Base-by-base conservation (phyloP, 495 filamentous ascomycete genomes). In the Saxispiralis lemnorum region DNA sequence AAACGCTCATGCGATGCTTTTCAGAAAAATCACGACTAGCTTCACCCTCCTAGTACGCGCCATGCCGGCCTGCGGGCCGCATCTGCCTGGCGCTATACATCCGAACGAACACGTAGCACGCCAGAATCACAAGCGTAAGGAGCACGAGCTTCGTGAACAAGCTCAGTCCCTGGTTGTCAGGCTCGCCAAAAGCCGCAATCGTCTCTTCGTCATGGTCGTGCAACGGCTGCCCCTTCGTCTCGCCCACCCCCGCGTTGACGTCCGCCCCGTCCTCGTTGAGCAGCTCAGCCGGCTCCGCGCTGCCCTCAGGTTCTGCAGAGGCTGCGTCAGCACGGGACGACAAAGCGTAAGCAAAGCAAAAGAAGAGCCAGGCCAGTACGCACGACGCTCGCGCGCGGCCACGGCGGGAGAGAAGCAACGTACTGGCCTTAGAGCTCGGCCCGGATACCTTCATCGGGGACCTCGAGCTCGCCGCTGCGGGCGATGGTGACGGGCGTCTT, bases 361-460 rank as follows among this genome's bases (percentile, higher is more conserved):
- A 28, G 9, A 28, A 28, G 24, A 28, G 24, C 24, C 20, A 10
- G 13, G 20, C 38, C 40, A 43, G 40, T 34, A 43, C 40, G 40
- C 17, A 33, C 7, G 33, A n/a, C 24, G 24, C 24, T 28, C 24
- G 24, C 24, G 24, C 24, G 24, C 9, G 24, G 24, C 24, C 24
- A 28, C 9, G 24, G 24, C 24, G 24, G 24, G 24, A 28, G 24
- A 28, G 24, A 34, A 33, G 6, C 14, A 10, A 53, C 50, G 46
- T 49, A 53, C 50, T 53, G 50, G 49, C 37, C 72, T 28, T 83
- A 96, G 63, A 95, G 83, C 65, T 96, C 89, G 65, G 79, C 77
- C 64, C 92, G 82, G 72, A 83, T 95, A 97, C 89, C 89, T 97
- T 95, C 86, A 61, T 76, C 64, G 55, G 84, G 80, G 51, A 87